Base-by-base conservation (phyloP, 768 basidiomycete species). In the Mrakia gelida region DNA sequence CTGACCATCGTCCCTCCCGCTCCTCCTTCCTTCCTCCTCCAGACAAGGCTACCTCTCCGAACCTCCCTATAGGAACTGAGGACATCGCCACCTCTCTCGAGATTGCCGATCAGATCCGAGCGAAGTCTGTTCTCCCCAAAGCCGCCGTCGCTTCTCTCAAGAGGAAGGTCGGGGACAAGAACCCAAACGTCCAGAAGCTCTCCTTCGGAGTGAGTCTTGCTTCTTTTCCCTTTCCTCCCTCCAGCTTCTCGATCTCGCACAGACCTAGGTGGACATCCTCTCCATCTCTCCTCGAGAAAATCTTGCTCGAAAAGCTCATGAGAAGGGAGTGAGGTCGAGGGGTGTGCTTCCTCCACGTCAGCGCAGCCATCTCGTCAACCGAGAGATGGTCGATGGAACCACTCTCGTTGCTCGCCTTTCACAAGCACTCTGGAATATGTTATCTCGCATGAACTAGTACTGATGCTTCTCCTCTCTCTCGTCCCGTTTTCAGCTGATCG, bases 31-130 rank as follows among this genome's bases (percentile, higher is more conserved):
- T 61, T 65, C 73, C 78, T 26, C 49, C 34, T 45, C 23, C 52
- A 96, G 94, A 95, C 87, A 94, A 92, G 86, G 92, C 93, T n/a
- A 97, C 95, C 23, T 94, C 94, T 5, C 93, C 95, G 84, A 87
- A 94, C 34, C 85, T 94, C 74, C 93, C 94, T 56, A 88, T 89
- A 68, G 92, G 92, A 38, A 86, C 89, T 73, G 93, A 95, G 83
- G 94, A 98, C 84, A 94, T 98, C 56, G 93, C 94, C 13, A 92
- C 92, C 82, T 78, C 80, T 21, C 92, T 99, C 78, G 94, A 98
- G 84, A 93, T 98, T 87, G 94, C 94, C 80, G 97, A 99, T 85
- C 92, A 95, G 85, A 95, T 99, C 83, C 90, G 95, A 75, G 93
- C 93, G 9, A 95, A 96, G 86, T 89, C 92, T 61, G 91, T 91